Evolutionary conservation across 768 basidiomycete genomes (phyloP).

Genomic region (Boletus rex-veris): DNA sequence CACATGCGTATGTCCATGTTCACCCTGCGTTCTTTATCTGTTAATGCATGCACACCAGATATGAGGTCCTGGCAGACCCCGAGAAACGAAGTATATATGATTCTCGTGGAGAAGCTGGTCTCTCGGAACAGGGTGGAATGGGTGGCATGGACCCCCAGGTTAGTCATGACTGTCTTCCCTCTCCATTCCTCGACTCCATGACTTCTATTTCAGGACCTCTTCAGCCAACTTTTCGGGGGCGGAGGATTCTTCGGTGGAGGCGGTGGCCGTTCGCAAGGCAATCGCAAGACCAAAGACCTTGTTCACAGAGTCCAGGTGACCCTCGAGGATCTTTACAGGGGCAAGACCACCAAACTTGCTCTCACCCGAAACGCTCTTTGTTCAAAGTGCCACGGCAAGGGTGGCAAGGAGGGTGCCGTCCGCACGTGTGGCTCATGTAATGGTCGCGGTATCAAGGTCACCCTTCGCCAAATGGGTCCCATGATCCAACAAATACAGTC

Average conservation of each 20-base stretch:
- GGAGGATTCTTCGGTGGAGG: constrained; percentile 71
- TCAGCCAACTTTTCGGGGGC: constrained; percentile 93
- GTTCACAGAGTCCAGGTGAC: constrained; percentile 94
- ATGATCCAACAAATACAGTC: constrained; percentile 99
- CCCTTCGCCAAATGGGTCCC: constrained; percentile 95
- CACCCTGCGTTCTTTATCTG: not conserved
- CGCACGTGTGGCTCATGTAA: constrained; percentile 70
- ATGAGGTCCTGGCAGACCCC: constrained; percentile 88
- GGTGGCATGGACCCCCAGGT: constrained; percentile 97
- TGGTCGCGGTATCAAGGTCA: constrained; percentile 89
- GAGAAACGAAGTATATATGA: constrained; percentile 84
- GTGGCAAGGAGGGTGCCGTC: constrained; percentile 96
- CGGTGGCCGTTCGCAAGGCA: constrained; percentile 63
- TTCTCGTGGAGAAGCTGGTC: constrained; percentile 86
- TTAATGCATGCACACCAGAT: constrained; percentile 45
- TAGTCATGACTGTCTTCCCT: constrained; percentile 21
- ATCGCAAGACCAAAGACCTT: constrained; percentile 95
- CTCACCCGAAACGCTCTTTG: constrained; percentile 95
- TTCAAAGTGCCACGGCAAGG: constrained; percentile 89
- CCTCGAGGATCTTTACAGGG: constrained; percentile 98
- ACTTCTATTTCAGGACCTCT: constrained; percentile 67
- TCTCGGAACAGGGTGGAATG: constrained; percentile 83
- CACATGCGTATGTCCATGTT: constrained; percentile 71
- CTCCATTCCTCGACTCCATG: not conserved
- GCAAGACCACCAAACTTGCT: constrained; percentile 97